These are phyloP conservation scores for Stropharia rugosoannulata DNA, from an alignment of 768 basidiomycete genomes.

Conservation along the genomic window DNA sequence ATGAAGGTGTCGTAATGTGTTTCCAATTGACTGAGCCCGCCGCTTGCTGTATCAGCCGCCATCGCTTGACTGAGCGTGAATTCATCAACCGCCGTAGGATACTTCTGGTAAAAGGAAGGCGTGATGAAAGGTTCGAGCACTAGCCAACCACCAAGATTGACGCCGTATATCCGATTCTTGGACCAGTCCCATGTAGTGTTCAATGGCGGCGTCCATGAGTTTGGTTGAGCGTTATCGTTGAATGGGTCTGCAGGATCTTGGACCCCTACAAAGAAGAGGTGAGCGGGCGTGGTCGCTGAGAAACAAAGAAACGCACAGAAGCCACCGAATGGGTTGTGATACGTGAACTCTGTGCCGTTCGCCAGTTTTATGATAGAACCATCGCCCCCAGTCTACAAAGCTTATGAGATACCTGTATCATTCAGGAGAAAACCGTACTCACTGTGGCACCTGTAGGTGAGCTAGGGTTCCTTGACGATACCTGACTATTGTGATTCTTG, in stretches of 20 bases:
- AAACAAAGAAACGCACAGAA: constrained; percentile 41
- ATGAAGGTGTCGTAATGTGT: constrained; percentile 82
- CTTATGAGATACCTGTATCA: neutral
- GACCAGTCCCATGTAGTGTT: constrained; percentile 71
- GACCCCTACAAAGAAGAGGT: constrained; percentile 40
- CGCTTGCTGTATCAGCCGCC: constrained; percentile 55
- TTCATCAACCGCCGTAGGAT: constrained; percentile 57
- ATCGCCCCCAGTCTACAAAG: constrained; percentile 49
- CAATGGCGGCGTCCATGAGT: constrained; percentile 73
- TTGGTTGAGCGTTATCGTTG: constrained; percentile 64
- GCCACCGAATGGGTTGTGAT: constrained; percentile 71
- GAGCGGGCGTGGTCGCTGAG: neutral
- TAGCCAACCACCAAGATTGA: constrained; percentile 75
- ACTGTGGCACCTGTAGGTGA: constrained; percentile 17
- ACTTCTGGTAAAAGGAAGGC: constrained; percentile 60
- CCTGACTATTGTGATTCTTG: constrained; percentile 10
- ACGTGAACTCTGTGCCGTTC: constrained; percentile 67
- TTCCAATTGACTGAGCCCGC: constrained; percentile 61
- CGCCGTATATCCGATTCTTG: constrained; percentile 52
- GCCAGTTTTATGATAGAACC: constrained; percentile 58
- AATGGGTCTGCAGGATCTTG: constrained; percentile 64
- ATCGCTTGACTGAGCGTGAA: constrained; percentile 68
- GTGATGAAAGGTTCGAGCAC: constrained; percentile 76
- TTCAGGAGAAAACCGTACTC: constrained; percentile 2
- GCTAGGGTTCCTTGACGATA: constrained; percentile 7